phyloP scores from a whole-genome alignment of 2,329 filamentous ascomycete species.

The Metarhizium brunneum region DNA sequence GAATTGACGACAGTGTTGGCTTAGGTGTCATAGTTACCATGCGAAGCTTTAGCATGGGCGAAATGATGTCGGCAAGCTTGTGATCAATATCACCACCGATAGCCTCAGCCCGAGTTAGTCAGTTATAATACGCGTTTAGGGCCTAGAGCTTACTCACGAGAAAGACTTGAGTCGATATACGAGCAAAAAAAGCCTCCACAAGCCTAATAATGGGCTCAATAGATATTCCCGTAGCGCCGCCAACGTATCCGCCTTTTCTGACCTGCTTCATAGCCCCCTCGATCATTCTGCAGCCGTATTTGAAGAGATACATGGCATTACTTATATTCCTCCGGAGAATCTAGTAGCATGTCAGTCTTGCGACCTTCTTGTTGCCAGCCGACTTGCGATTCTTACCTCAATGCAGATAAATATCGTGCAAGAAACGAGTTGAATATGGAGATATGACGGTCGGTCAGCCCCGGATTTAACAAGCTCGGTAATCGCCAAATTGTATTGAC shows the following conservation, averaged over 20 bases:
- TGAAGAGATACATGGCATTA: constrained; percentile 4
- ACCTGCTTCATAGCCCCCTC: neutral
- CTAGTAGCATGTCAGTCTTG: neutral
- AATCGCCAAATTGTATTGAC: constrained; percentile 6
- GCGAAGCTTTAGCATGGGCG: constrained; percentile 2
- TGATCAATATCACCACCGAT: constrained; percentile 4
- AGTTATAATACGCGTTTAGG: neutral
- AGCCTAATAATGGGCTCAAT: constrained; percentile 1
- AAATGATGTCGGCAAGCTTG: constrained; percentile 2
- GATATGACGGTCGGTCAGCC: neutral
- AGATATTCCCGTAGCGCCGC: neutral
- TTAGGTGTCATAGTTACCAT: neutral
- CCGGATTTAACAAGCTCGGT: constrained; percentile 1
- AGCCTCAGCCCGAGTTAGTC: neutral
- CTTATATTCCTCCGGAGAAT: constrained; percentile 2
- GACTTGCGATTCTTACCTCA: constrained; percentile 1
- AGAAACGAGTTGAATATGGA: constrained; percentile 6
- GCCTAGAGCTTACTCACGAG: neutral
- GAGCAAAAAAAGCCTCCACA: constrained; percentile 5
- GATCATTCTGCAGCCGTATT: constrained; percentile 3
- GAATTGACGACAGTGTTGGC: constrained; percentile 1
- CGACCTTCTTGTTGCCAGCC: too few species aligned
- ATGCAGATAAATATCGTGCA: constrained; percentile 8
- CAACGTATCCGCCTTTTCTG: neutral
- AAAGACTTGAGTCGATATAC: constrained; percentile 5